Base-by-base conservation (phyloP, 257 asterid species). In the Handroanthus guayacan region DNA sequence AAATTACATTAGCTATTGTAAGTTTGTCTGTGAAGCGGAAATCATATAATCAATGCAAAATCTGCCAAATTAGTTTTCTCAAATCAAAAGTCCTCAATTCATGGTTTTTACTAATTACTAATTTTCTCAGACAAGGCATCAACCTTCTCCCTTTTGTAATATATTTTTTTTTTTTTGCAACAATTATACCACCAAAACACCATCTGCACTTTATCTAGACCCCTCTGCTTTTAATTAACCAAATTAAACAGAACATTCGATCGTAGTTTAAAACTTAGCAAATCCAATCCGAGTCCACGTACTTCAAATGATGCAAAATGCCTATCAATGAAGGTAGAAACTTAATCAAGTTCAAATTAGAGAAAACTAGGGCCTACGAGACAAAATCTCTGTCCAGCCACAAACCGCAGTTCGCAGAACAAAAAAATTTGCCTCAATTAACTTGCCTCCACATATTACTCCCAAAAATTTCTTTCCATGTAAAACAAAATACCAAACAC, bases 1-100 rank as follows among this genome's bases (percentile, higher is more conserved):
- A 5, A 37, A 74, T 63, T 70, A 39, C 3, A 14, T 17, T 50
- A 64, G 67, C 57, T 20, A 56, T 75, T 67, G 18, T 16, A 67
- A 9, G 31, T 44, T 67, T 31, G 63, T 62, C 62, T 50, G 44
- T 7, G 41, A 41, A 67, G 14, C 41, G 9, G 48, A 64, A 69
- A 60, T 51, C 50, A 17, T 14, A 50, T 20, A 6, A 14, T 10
- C 51, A n/a, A 39, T 5, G 62, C 12, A 57, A 16, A 37, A 10
- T 17, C 57, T 10, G 44, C 43, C 36, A 9, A 62, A 60, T 34
- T 47, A 60, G 58, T 18, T 41, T 12, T 50, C 62, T 43, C 45
- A 58, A 50, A 7, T 14, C 44, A 25, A 0, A 75, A 65, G 3
- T 43, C n/a, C 6, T 31, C 45, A 51, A 67, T 47, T 20, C 44